phyloP scores from a whole-genome alignment of 441 rosid genomes.

The Pelargonium myrrhifolium region DNA sequence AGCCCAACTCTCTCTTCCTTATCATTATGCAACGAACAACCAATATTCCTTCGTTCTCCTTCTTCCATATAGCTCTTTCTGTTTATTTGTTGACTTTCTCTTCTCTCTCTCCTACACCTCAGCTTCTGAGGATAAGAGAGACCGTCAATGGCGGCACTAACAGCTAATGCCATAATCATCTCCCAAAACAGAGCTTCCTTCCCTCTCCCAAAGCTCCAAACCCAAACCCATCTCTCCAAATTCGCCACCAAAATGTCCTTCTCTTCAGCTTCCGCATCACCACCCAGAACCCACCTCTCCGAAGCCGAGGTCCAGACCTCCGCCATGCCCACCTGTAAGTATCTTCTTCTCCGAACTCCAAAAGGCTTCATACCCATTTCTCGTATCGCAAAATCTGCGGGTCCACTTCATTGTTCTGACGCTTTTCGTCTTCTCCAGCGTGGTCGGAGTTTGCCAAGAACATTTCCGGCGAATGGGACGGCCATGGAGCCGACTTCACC shows the following conservation, averaged over 20 bases:
- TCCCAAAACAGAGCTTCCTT: background rate
- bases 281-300: constrained; percentile 1
- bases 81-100: too few relatives aligned
- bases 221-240: background rate
- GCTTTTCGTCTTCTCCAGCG: constrained; percentile 25
- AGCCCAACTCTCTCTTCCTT: too few relatives aligned
- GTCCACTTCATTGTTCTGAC: background rate
- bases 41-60: too few relatives aligned
- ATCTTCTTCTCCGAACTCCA: background rate
- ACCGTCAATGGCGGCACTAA: background rate
- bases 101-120: background rate
- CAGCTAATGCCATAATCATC: background rate
- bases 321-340: constrained; percentile 1
- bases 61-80: too few relatives aligned
- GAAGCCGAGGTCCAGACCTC: background rate
- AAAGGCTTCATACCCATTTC: background rate
- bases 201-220: background rate
- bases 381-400: background rate
- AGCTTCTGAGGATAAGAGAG: background rate
- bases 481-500: constrained; percentile 78
- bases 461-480: constrained; percentile 95
- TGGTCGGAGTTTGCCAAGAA: constrained; percentile 72
- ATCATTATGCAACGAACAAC: too few relatives aligned
- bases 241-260: background rate
- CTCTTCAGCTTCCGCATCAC: background rate